phyloP scores from a whole-genome alignment of 495 filamentous ascomycete genomes.

The Ascodesmis nigricans region DNA sequence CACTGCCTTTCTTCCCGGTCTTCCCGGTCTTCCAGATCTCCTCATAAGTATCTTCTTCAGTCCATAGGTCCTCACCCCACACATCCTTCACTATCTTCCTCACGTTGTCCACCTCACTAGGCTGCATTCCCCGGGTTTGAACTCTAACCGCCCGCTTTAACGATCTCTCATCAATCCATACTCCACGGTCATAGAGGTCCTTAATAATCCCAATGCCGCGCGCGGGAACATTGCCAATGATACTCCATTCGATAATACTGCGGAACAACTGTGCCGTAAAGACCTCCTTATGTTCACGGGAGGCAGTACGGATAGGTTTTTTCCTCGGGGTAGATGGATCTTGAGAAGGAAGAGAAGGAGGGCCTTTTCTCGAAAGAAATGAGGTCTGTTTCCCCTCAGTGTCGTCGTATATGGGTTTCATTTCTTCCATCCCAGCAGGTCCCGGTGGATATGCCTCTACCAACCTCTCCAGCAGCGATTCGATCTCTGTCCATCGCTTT shows the following conservation, averaged over 20 bases:
- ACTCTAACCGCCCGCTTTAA: conserved; percentile 12
- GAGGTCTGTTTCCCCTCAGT: too few species aligned
- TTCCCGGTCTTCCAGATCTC: too few species aligned
- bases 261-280: conserved; percentile 7
- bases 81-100: conserved; percentile 7
- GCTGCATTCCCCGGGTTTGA: background rate
- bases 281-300: too few species aligned
- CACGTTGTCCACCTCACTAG: conserved; percentile 2
- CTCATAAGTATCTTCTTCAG: too few species aligned
- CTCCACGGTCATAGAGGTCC: conserved; percentile 4
- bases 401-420: too few species aligned
- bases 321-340: conserved; percentile 6
- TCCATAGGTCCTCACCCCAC: conserved; percentile 9
- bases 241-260: conserved; percentile 15
- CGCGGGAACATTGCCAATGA: conserved; percentile 9
- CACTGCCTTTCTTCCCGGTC: too few species aligned
- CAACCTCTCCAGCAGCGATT: conserved; percentile 2
- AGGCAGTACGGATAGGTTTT: conserved; percentile 16
- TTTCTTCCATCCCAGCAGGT: conserved; percentile 8
- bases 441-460: conserved; percentile 6
- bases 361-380: background rate
- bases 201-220: conserved; percentile 14
- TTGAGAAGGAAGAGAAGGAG: conserved; percentile 10
- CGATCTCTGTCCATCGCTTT: background rate
- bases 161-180: conserved; percentile 9